phyloP scores from a whole-genome alignment of 2,329 filamentous ascomycete genomes.

The Alternaria sp. region DNA sequence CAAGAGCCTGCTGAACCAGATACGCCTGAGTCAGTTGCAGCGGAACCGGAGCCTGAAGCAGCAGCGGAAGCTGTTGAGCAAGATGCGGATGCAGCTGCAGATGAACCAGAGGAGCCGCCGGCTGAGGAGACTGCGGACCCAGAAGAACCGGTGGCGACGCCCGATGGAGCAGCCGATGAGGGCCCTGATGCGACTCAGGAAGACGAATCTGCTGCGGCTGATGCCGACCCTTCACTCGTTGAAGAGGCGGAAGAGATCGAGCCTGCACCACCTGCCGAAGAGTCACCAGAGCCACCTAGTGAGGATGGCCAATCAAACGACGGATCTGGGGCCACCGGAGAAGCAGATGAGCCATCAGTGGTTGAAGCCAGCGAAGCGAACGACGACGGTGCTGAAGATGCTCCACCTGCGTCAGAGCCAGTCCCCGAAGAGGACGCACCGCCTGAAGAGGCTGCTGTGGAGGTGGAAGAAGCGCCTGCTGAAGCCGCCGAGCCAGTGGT shows the following conservation, averaged over 20 bases:
- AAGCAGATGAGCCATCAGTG: background rate
- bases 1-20: slow-evolving; percentile 6
- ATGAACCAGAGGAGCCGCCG: background rate
- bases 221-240: background rate
- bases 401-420: background rate
- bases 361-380: background rate
- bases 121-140: background rate
- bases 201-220: background rate
- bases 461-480: background rate
- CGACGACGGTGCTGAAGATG: slow-evolving; percentile 1
- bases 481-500: background rate
- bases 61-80: background rate
- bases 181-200: background rate
- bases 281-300: background rate
- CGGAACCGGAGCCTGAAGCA: background rate
- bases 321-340: background rate
- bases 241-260: background rate
- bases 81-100: background rate
- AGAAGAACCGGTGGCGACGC: background rate
- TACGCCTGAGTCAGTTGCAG: background rate
- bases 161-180: background rate
- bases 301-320: background rate
- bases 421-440: background rate
- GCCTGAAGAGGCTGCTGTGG: background rate
- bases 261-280: background rate